Conservation (phyloP, 129 eudicot genomes). For the Chrysanthemum seticuspe region DNA sequence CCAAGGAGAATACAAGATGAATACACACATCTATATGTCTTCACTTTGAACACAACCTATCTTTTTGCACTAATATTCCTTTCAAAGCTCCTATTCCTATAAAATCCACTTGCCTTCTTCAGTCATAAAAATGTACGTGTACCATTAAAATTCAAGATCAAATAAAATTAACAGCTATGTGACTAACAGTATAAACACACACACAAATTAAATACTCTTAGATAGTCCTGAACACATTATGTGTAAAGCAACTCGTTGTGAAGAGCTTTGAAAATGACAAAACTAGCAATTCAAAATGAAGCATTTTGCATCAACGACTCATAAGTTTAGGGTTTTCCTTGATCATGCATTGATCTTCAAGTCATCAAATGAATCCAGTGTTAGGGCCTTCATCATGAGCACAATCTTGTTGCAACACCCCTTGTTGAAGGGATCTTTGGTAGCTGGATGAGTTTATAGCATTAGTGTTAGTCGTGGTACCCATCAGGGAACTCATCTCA, state of each 20-base stretch:
- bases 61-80: constrained; percentile 6
- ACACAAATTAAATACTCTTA: constrained; percentile 24
- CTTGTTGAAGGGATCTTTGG: constrained; percentile 27
- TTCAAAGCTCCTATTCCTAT: neutral
- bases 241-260: constrained; percentile 13
- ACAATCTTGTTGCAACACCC: constrained; percentile 24
- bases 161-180: constrained; percentile 12
- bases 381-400: constrained; percentile 29
- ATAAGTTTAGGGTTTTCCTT: constrained; percentile 37
- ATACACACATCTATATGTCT: constrained; percentile 25
- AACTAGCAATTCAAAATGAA: constrained; percentile 19
- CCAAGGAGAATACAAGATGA: constrained; percentile 19
- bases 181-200: constrained; percentile 38
- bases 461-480: constrained; percentile 23
- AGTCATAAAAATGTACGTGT: neutral
- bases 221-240: constrained; percentile 27
- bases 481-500: constrained; percentile 55
- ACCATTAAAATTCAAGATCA: constrained; percentile 17
- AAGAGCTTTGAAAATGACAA: constrained; percentile 2
- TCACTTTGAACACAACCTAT: neutral
- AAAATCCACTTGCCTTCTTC: no score
- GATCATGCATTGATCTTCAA: constrained; percentile 13
- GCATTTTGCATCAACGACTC: constrained; percentile 10
- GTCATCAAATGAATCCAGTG: constrained; percentile 10
- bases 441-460: constrained; percentile 19